Conservation (phyloP, 2,329 filamentous ascomycete genomes). For the Stachybotrys elegans region DNA sequence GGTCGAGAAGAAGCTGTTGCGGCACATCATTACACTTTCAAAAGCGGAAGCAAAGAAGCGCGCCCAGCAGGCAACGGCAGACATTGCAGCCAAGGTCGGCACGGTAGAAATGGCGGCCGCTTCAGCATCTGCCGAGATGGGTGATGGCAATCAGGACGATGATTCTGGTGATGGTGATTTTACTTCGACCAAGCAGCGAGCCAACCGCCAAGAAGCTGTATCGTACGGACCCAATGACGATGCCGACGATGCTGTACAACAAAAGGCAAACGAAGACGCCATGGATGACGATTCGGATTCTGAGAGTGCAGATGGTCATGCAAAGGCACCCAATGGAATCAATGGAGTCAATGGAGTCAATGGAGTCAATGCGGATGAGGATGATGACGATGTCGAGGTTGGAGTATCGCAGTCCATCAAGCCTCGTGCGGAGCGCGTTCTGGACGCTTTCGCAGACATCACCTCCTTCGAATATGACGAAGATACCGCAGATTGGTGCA, state of each 20-base stretch:
- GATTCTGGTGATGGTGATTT: conserved; percentile 74
- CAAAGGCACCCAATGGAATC: too few species aligned
- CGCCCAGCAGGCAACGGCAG: conserved; percentile 63
- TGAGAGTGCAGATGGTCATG: too few species aligned
- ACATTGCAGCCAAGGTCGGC: conserved; percentile 56
- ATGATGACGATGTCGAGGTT: conserved; percentile 31
- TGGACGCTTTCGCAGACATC: conserved; percentile 60
- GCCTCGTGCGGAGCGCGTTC: conserved; percentile 59
- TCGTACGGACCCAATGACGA: conserved; percentile 93
- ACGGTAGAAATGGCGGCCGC: conserved; percentile 45
- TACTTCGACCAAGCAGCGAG: conserved; percentile 66
- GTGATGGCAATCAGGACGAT: conserved; percentile 36
- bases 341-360: conserved; percentile 37
- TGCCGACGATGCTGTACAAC: conserved; percentile 73
- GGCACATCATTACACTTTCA: conserved; percentile 63
- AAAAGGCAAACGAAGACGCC: conserved; percentile 51
- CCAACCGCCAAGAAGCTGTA: conserved; percentile 74
- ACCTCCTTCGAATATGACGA: conserved; percentile 78
- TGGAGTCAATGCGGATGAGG: conserved; percentile 25
- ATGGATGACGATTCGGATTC: conserved; percentile 54
- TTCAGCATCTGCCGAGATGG: conserved; percentile 25
- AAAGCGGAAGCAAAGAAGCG: conserved; percentile 82
- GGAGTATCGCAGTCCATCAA: conserved; percentile 34
- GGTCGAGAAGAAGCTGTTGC: conserved; percentile 76
- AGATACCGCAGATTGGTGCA: conserved; percentile 65